These are phyloP conservation scores for Teratosphaeria pseudoeucalypti DNA, from an alignment of 2,329 filamentous ascomycete species.

Conservation along the genomic window DNA sequence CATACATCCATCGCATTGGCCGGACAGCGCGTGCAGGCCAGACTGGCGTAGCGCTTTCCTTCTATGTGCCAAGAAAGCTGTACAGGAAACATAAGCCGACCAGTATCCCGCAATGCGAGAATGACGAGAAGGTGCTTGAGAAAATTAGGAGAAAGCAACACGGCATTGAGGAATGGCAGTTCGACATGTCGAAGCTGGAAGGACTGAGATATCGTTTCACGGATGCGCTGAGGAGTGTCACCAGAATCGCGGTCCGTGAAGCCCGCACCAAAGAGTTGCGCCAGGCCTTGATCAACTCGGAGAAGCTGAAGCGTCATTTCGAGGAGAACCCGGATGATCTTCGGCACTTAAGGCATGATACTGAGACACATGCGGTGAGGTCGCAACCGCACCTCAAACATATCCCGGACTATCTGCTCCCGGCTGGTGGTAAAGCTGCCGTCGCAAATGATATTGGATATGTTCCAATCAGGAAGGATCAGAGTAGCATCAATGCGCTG, in stretches of 20 bases:
- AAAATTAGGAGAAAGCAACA: slow-evolving; percentile 71
- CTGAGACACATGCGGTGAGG: slow-evolving; percentile 70
- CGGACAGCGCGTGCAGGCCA: slow-evolving; percentile 86
- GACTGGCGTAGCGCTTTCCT: slow-evolving; percentile 89
- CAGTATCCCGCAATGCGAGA: slow-evolving; percentile 59
- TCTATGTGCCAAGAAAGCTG: slow-evolving; percentile 71
- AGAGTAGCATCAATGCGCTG: slow-evolving; percentile 37
- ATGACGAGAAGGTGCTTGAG: slow-evolving; percentile 74
- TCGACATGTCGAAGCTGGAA: slow-evolving; percentile 89
- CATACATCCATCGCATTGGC: slow-evolving; percentile 94
- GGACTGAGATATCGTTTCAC: slow-evolving; percentile 92
- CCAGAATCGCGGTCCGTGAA: slow-evolving; percentile 78
- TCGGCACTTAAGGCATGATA: slow-evolving; percentile 71
- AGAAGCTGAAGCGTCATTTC: slow-evolving; percentile 90
- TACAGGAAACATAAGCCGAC: slow-evolving; percentile 89
- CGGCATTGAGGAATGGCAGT: slow-evolving; percentile 81
- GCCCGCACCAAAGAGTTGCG: slow-evolving; percentile 79
- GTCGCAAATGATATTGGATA: slow-evolving; percentile 60
- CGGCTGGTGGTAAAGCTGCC: slow-evolving; percentile 58
- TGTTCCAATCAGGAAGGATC: slow-evolving; percentile 51
- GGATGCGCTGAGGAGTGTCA: slow-evolving; percentile 83
- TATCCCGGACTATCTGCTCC: slow-evolving; percentile 87
- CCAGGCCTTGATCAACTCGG: slow-evolving; percentile 82
- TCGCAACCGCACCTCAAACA: slow-evolving; percentile 86
- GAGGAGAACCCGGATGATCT: slow-evolving; percentile 92